A percentile compares a stretch with the other conserved stretches of the same genome.
These are phyloP conservation scores for Dalechampia spathulata DNA, from an alignment of 441 rosid genomes.

Conservation along the genomic window DNA sequence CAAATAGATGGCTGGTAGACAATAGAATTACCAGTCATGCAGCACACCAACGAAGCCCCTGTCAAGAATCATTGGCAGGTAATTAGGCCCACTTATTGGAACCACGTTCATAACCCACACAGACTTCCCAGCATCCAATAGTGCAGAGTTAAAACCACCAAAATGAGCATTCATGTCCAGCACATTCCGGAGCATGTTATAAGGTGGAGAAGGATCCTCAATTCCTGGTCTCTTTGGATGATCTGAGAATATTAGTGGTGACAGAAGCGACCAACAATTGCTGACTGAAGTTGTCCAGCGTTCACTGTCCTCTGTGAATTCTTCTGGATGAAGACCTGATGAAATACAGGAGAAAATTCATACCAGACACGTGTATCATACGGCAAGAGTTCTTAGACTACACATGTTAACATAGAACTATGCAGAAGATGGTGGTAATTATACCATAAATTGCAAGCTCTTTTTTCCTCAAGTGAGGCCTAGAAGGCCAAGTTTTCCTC, in stretches of 20 bases:
- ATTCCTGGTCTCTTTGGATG: constrained; percentile 99
- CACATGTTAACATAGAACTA: not conserved
- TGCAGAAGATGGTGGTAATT: constrained; percentile 12
- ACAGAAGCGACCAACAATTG: constrained; percentile 94
- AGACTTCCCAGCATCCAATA: constrained; percentile 70
- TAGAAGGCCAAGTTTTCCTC: constrained; percentile 75
- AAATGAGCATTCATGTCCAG: constrained; percentile 94
- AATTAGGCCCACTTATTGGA: constrained; percentile 73
- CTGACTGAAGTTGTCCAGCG: constrained; percentile 52
- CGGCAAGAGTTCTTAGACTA: too few relatives aligned
- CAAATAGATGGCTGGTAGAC: not conserved
- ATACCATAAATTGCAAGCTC: constrained; percentile 81
- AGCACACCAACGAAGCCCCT: constrained; percentile 87
- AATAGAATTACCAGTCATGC: constrained; percentile 77
- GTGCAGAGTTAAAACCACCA: constrained; percentile 85
- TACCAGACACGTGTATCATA: too few relatives aligned
- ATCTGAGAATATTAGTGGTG: constrained; percentile 95
- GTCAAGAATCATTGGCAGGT: constrained; percentile 82
- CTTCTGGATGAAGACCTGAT: constrained; percentile 68
- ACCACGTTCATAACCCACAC: constrained; percentile 99
- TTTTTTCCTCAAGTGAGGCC: constrained; percentile 68
- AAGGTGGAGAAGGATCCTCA: constrained; percentile 97
- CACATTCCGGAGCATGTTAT: constrained; percentile 92
- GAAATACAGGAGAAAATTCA: constrained; percentile 7
- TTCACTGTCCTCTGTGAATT: constrained; percentile 52